Evolutionary conservation across 306 rosid species (phyloP).

Genomic region (Ormosia semicastrata): DNA sequence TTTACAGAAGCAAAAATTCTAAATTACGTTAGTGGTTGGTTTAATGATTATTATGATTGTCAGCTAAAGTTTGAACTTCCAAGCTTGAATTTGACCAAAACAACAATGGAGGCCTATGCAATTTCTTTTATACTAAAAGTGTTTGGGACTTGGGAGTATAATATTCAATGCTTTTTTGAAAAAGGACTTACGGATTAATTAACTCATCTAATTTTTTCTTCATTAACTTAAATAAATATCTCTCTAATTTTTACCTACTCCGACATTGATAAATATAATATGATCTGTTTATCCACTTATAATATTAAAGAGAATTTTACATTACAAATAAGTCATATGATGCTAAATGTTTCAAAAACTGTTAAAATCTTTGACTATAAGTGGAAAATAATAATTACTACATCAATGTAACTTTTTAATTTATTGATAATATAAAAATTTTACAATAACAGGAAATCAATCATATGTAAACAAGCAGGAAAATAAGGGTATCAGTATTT

Average conservation of each 20-base stretch:
- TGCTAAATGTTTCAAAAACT: neutral
- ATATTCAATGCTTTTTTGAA: neutral
- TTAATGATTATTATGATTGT: neutral
- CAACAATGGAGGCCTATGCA: neutral
- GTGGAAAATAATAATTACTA: neutral
- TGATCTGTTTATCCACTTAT: neutral
- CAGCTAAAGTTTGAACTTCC: neutral
- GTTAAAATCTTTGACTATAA: neutral
- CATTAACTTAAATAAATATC: neutral
- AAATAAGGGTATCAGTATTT: neutral
- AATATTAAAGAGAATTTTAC: neutral
- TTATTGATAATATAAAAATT: neutral
- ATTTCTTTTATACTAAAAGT: neutral
- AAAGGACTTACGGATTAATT: neutral
- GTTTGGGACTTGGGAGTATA: neutral
- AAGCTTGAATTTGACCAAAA: neutral
- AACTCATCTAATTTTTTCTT: neutral
- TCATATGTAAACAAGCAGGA: neutral
- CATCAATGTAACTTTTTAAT: neutral
- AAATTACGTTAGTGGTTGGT: neutral
- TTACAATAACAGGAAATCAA: neutral
- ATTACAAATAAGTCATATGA: neutral
- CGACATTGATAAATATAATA: neutral
- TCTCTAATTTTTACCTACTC: slow-evolving; percentile 11
- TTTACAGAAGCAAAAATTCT: no score